Evolutionary conservation across 345 rosid species (phyloP).

Genomic region (Conringia planisiliqua): DNA sequence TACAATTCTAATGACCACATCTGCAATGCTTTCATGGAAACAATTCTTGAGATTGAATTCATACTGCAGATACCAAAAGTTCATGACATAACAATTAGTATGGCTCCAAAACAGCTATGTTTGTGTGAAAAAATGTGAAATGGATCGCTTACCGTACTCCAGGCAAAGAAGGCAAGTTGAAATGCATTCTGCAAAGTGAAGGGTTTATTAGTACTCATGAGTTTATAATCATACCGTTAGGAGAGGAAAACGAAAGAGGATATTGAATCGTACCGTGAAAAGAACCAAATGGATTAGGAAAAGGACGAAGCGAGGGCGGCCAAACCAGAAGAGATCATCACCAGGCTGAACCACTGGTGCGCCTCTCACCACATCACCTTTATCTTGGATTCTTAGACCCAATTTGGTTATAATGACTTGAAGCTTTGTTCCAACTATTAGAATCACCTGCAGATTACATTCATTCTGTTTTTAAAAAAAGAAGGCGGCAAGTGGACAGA

Average conservation of each 20-base stretch:
- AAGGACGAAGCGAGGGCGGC: constrained; percentile 66
- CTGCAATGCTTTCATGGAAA: constrained; percentile 48
- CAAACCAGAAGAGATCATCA: constrained; percentile 96
- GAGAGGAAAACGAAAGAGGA: background rate
- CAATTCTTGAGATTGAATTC: constrained; percentile 47
- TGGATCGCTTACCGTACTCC: constrained; percentile 71
- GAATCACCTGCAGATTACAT: constrained; percentile 48
- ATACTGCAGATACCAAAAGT: constrained; percentile 50
- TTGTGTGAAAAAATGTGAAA: constrained; percentile 4
- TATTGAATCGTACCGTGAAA: constrained; percentile 56
- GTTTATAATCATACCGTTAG: background rate
- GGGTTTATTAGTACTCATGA: background rate
- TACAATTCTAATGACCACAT: constrained; percentile 55
- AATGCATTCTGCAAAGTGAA: constrained; percentile 68
- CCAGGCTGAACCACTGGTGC: constrained; percentile 87
- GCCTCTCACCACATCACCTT: constrained; percentile 90
- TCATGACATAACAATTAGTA: constrained; percentile 1
- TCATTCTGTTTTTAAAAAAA: background rate
- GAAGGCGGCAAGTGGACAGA: background rate
- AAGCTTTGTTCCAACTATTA: constrained; percentile 76
- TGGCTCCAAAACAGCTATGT: background rate
- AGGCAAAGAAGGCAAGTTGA: constrained; percentile 80
- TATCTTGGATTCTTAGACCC: constrained; percentile 75
- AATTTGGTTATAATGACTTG: constrained; percentile 79
- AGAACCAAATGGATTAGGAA: constrained; percentile 77